phyloP scores from a whole-genome alignment of 2,329 filamentous ascomycete species.

The Neonectria coccinea region DNA sequence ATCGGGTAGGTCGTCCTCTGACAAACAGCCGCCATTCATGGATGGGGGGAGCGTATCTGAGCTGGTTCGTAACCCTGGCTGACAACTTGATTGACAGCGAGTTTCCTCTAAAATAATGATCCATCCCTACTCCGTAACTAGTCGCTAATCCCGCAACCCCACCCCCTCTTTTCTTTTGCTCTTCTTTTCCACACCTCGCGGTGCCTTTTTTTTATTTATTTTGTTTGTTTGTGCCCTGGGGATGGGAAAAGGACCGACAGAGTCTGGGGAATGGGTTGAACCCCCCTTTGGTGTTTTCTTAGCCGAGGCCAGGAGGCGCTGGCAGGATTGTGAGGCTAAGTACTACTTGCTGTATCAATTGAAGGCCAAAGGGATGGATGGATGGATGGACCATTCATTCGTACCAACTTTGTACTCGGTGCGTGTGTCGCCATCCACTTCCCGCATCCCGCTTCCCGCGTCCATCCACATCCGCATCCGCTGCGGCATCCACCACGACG shows the following conservation, averaged over 20 bases:
- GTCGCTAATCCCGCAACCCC: constrained; percentile 1
- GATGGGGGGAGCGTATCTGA: constrained; percentile 3
- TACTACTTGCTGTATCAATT: too few species aligned
- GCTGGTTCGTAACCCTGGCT: neutral
- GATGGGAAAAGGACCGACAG: neutral
- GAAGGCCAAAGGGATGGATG: too few species aligned
- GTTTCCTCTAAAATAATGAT: neutral
- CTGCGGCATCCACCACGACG: neutral
- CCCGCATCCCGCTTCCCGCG: neutral
- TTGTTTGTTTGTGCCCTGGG: neutral
- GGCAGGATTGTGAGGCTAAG: too few species aligned
- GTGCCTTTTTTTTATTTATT: neutral
- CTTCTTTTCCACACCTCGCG: neutral
- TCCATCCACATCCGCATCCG: neutral
- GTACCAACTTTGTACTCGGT: neutral
- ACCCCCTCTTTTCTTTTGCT: neutral
- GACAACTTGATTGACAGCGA: constrained; percentile 4
- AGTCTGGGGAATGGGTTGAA: neutral
- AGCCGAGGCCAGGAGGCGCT: neutral
- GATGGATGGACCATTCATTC: too few species aligned
- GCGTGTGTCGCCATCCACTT: neutral
- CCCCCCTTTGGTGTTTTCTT: neutral
- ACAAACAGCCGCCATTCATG: neutral
- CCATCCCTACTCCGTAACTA: neutral
- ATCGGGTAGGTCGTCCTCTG: constrained; percentile 6